Evolutionary conservation across 805 yeast species (phyloP).

Genomic region (Hemisphaericaspora nanyangensis): DNA sequence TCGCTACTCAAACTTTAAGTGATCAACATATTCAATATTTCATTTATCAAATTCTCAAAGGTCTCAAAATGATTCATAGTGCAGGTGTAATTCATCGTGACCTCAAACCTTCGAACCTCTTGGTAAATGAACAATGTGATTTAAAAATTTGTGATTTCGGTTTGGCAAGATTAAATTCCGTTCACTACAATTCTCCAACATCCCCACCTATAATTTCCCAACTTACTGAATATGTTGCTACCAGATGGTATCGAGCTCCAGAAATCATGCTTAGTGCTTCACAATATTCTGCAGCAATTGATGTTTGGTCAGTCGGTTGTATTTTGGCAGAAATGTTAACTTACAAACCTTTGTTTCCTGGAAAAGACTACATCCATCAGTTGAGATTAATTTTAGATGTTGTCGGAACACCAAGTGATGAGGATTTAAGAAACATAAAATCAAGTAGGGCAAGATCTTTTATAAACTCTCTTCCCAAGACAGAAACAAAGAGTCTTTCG

Average conservation of each 20-base stretch:
- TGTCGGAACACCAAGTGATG: conserved; percentile 57
- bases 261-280: conserved; percentile 97
- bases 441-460: conserved; percentile 23
- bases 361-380: conserved; percentile 90
- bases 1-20: conserved; percentile 50
- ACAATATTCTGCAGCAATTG: conserved; percentile 91
- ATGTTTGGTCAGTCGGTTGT: conserved; percentile 96
- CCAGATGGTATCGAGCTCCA: conserved; percentile 97
- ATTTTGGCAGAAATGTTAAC: conserved; percentile 86
- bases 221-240: conserved; percentile 97
- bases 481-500: conserved; percentile 14
- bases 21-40: conserved; percentile 96
- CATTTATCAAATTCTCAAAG: conserved; percentile 85
- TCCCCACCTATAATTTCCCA: conserved; percentile 22
- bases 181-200: conserved; percentile 61
- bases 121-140: conserved; percentile 90
- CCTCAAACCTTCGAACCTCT: conserved; percentile 81
- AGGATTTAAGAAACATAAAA: conserved; percentile 17
- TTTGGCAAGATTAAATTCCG: conserved; percentile 66
- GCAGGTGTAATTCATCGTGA: conserved; percentile 95
- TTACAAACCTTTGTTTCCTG: conserved; percentile 88
- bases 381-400: conserved; percentile 77
- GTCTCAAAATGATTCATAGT: conserved; percentile 84
- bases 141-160: conserved; percentile 94
- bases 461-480: conserved; percentile 23